Evolutionary conservation across 495 filamentous ascomycete species (phyloP).

Genomic region (Hyaloscypha bicolor): DNA sequence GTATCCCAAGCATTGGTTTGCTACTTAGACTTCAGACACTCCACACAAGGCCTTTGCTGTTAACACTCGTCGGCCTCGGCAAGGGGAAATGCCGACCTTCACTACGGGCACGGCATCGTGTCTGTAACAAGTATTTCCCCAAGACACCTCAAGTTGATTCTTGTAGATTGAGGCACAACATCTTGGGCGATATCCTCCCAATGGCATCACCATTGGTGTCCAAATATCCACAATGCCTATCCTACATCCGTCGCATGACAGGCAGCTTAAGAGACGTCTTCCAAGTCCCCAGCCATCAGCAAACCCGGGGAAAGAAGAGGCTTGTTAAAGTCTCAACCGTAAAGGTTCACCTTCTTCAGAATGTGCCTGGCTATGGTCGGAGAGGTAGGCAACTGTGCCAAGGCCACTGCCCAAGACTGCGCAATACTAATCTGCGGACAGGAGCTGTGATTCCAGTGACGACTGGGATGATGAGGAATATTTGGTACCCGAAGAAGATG

Average conservation of each 20-base stretch:
- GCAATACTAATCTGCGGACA: slow-evolving; percentile 31
- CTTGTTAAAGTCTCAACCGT: slow-evolving; percentile 49
- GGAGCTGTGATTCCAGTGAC: slow-evolving; percentile 57
- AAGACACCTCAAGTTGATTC: not conserved
- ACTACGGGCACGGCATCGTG: not conserved
- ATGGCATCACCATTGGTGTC: slow-evolving; percentile 32
- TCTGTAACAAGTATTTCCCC: not conserved
- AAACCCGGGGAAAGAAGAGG: slow-evolving; percentile 57
- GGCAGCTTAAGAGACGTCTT: slow-evolving; percentile 14
- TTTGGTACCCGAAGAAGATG: slow-evolving; percentile 53
- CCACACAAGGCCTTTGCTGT: not conserved
- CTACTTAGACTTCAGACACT: not conserved
- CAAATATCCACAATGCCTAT: slow-evolving; percentile 32
- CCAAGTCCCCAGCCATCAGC: slow-evolving; percentile 33
- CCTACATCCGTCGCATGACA: slow-evolving; percentile 30
- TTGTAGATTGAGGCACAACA: not conserved
- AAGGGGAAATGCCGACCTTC: not conserved
- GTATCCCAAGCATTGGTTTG: not conserved
- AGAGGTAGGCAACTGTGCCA: slow-evolving; percentile 44
- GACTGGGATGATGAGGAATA: slow-evolving; percentile 56
- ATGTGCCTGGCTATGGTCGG: slow-evolving; percentile 54
- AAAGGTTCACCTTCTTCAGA: slow-evolving; percentile 53
- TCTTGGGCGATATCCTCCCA: slow-evolving; percentile 1
- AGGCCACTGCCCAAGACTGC: not conserved
- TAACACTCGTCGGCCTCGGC: not conserved